phyloP scores from a whole-genome alignment of 768 basidiomycete species.

The Podaxis carcinomalis region DNA sequence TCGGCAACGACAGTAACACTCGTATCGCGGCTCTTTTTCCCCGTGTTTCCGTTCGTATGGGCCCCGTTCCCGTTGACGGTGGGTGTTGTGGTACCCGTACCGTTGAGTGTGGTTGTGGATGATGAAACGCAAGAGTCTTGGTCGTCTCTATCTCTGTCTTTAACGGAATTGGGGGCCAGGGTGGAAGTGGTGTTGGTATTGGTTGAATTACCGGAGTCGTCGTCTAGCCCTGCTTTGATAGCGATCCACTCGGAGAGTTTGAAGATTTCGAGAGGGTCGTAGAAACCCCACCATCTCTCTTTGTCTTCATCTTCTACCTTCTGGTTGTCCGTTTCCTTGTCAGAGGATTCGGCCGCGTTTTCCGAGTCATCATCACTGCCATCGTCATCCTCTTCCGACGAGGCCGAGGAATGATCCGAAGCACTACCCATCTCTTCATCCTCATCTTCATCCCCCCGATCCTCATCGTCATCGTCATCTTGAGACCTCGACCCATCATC shows the following conservation, averaged over 20 bases:
- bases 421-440: constrained; percentile 7
- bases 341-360: not conserved
- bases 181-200: not conserved
- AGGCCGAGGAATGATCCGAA: not conserved
- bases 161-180: not conserved
- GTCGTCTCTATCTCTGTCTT: not conserved
- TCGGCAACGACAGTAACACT: constrained; percentile 8
- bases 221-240: constrained; percentile 41
- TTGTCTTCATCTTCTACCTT: constrained; percentile 31
- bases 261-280: constrained; percentile 57
- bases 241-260: constrained; percentile 66
- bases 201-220: constrained; percentile 17
- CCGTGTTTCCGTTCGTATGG: not conserved
- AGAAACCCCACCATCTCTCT: constrained; percentile 77
- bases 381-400: not conserved
- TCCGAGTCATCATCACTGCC: constrained; percentile 20
- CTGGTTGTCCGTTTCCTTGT: constrained; percentile 1
- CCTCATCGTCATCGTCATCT: constrained; percentile 21
- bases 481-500: not conserved
- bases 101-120: constrained; percentile 9
- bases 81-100: constrained; percentile 7
- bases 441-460: constrained; percentile 16
- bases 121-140: constrained; percentile 13
- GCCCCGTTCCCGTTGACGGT: constrained; percentile 9
- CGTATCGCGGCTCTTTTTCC: constrained; percentile 8